Evolutionary conservation across 805 yeast genomes (phyloP).

Genomic region (Sugiyamaella floridensis): DNA sequence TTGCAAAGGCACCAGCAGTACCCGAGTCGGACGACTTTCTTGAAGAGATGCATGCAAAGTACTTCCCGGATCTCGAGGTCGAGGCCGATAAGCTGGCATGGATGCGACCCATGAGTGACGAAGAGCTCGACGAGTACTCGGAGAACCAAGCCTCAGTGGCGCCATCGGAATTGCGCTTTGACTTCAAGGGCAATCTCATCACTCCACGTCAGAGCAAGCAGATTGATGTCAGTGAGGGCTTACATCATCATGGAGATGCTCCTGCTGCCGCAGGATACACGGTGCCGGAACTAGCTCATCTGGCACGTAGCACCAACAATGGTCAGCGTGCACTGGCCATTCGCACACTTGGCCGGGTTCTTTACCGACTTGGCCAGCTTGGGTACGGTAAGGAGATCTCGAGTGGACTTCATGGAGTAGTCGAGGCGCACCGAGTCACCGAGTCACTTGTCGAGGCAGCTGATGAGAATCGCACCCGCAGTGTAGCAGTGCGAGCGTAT

Average conservation of each 20-base stretch:
- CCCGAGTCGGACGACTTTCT: conserved; percentile 69
- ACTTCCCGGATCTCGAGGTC: conserved; percentile 81
- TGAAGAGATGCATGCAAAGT: conserved; percentile 72
- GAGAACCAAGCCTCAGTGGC: conserved; percentile 35
- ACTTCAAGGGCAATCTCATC: conserved; percentile 74
- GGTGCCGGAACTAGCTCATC: conserved; percentile 68
- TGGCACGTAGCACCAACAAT: conserved; percentile 69
- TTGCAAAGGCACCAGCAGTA: conserved; percentile 43
- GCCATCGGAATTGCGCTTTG: conserved; percentile 69
- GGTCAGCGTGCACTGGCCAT: conserved; percentile 85
- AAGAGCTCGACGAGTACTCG: conserved; percentile 35
- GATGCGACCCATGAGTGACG: conserved; percentile 65
- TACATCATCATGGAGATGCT: conserved; percentile 86
- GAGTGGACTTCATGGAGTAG: conserved; percentile 60
- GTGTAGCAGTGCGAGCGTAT: conserved; percentile 69
- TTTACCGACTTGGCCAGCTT: conserved; percentile 65
- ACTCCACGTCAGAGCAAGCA: conserved; percentile 45
- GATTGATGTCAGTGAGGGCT: conserved; percentile 54
- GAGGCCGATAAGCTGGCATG: conserved; percentile 80
- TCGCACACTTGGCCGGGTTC: conserved; percentile 77
- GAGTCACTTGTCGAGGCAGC: conserved; percentile 58
- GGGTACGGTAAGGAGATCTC: conserved; percentile 41
- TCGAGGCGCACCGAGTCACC: conserved; percentile 53
- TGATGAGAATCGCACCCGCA: conserved; percentile 54
- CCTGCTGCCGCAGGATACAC: conserved; percentile 94